Base-by-base conservation (phyloP, 306 rosid genomes). In the Nissolia schottii region DNA sequence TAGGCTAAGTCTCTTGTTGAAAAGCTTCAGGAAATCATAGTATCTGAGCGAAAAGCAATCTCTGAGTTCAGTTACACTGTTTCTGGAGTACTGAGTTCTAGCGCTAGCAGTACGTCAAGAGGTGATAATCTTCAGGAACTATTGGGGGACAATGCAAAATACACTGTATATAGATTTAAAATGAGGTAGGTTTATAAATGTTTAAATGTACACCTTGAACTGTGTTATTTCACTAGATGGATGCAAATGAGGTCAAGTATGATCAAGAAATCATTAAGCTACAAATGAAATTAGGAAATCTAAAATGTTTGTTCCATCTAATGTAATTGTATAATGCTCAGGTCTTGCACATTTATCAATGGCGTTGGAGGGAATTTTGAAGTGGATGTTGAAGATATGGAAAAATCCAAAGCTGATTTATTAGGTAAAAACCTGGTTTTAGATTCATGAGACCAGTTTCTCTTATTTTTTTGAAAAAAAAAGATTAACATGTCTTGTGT, bases 71-170 rank as follows among this genome's bases (percentile, higher is more conserved):
- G 78, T 81, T 85, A 89, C 70, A 73, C 79, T 43, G 98, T 89
- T 79, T 91, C 96, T 35, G 95, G 86, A 20, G 84, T 94, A 72
- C 84, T 94, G 66, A 86, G 80, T 69, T 94, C 98, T 66, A 78
- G 86, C 75, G 70, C 18, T 53, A 68, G 81, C 68, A 7, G 38
- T 66, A 76, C 90, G 67, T 87, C 90, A 1, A 81, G 95, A 48
- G 68, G 86, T 57, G 84, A 77, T 80, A 84, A 73, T 82, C 94
- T 94, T 23, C 80, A 84, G 60, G 82, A 80, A 67, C 77, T 94
- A 38, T 25, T 94, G 80, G 87, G 71, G 32, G 92, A 71, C 19
- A 43, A 78, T 41, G 90, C 55, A 75, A 70, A 28, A 37, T 86
- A 85, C 58, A 58, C 83, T 9, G 70, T 87, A 11, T 87, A 85